Evolutionary conservation across 106 monocot genomes (phyloP).

Genomic region (Xerophyta viscosa): DNA sequence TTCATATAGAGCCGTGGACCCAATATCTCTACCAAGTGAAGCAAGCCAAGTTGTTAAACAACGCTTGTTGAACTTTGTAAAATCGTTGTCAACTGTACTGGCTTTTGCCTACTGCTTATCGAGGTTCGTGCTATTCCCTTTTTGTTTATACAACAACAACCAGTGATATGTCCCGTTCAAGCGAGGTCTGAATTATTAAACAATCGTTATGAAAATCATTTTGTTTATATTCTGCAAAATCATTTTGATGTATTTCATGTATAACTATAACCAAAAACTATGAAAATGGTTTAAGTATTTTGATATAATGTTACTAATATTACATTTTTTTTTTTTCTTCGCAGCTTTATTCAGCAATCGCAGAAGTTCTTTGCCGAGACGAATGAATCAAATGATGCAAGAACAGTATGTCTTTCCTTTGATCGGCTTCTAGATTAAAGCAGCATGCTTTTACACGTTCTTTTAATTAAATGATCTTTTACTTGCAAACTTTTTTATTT

Average conservation of each 20-base stretch:
- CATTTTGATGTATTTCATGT: too few species aligned
- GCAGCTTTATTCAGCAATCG: conserved; percentile 78
- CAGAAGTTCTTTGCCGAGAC: conserved; percentile 65
- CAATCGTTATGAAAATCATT: too few species aligned
- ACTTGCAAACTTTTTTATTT: too few species aligned
- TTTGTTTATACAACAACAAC: too few species aligned
- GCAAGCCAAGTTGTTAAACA: conserved; percentile 86
- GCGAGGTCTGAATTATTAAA: too few species aligned
- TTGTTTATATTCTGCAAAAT: too few species aligned
- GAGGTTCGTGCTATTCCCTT: conserved; percentile 31
- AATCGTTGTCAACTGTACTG: conserved; percentile 82
- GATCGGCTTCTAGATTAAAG: not conserved
- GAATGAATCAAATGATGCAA: conserved; percentile 40
- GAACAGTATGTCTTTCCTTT: conserved; percentile 43
- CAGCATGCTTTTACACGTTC: too few species aligned
- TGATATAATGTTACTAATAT: not conserved
- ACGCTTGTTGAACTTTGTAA: conserved; percentile 75
- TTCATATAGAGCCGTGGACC: conserved; percentile 56
- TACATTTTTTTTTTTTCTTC: conserved; percentile 2
- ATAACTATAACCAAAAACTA: too few species aligned
- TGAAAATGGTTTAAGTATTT: not conserved
- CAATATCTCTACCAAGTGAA: conserved; percentile 56
- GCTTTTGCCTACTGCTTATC: conserved; percentile 81
- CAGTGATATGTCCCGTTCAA: too few species aligned
- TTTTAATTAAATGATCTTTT: too few species aligned